Percentiles rank a stretch among this genome's conserved stretches.
Conservation (phyloP, 1,284 basidiomycete genomes). For the Cutaneotrichosporon mucoides region DNA sequence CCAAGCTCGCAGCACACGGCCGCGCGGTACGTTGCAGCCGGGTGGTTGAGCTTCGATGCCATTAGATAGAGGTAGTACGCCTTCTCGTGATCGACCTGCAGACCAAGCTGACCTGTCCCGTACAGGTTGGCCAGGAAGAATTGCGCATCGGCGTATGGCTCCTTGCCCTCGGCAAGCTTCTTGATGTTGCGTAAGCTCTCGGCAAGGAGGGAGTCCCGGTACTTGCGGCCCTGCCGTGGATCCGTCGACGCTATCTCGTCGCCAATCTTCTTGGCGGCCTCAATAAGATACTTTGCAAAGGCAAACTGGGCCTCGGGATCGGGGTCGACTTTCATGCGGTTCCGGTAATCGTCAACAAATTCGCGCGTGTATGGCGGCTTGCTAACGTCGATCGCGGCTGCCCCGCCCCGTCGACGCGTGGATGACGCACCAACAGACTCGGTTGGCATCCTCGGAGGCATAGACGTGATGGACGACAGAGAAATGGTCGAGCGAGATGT, state of each 20-base stretch:
- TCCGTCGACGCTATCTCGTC: conserved; percentile 63
- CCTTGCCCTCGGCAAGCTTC: conserved; percentile 58
- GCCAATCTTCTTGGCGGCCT: conserved; percentile 93
- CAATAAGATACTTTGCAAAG: conserved; percentile 96
- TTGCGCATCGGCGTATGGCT: conserved; percentile 93
- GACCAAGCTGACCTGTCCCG: conserved; percentile 87
- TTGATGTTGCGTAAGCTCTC: conserved; percentile 92
- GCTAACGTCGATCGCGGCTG: conserved; percentile 71
- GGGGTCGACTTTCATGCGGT: conserved; percentile 93
- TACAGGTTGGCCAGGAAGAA: conserved; percentile 98
- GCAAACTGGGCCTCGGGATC: conserved; percentile 98
- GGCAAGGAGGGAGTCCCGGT: conserved; percentile 78
- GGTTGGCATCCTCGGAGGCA: conserved; percentile 32
- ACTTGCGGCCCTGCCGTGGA: conserved; percentile 61
- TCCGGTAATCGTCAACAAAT: conserved; percentile 95
- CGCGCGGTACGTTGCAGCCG: conserved; percentile 91
- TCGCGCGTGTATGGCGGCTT: conserved; percentile 90
- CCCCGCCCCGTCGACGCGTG: conserved; percentile 54
- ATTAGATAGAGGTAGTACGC: conserved; percentile 98
- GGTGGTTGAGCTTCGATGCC: conserved; percentile 94
- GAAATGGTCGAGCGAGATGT: conserved; percentile 40
- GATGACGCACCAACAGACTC: conserved; percentile 54
- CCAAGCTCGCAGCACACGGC: conserved; percentile 99
- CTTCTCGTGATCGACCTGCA: conserved; percentile 94
- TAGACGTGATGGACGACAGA: conserved; percentile 26